phyloP scores from a whole-genome alignment of 371 early-diverging fungal genomes.

The Nematocida sp. region DNA sequence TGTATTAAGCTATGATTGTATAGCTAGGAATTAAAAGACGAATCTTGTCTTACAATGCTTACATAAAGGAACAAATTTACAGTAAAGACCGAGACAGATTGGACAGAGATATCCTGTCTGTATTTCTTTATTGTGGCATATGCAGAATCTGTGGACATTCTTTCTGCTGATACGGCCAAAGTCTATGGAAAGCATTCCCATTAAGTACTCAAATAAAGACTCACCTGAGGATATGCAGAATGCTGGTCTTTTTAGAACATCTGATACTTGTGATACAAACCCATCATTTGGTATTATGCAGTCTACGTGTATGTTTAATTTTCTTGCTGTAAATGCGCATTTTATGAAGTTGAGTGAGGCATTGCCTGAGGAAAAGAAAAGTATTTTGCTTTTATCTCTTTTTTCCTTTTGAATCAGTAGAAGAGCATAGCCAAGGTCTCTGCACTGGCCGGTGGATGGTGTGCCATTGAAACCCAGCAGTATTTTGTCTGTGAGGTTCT shows the following conservation, averaged over 20 bases:
- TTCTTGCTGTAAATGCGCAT: constrained; percentile 55
- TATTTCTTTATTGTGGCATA: constrained; percentile 66
- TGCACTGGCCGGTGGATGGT: background rate
- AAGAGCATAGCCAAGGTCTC: constrained; percentile 43
- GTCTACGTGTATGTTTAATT: constrained; percentile 35
- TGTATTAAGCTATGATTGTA: too few relatives aligned
- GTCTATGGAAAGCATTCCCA: constrained; percentile 17
- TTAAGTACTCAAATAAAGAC: constrained; percentile 37
- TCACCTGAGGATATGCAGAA: background rate
- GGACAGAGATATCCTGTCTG: constrained; percentile 67
- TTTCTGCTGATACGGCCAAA: background rate
- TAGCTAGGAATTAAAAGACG: constrained; percentile 14
- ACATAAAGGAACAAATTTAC: constrained; percentile 70
- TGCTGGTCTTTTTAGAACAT: constrained; percentile 13
- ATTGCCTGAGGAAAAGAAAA: constrained; percentile 41
- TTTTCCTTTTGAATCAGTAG: constrained; percentile 42
- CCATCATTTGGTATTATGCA: constrained; percentile 37
- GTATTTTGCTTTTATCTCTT: constrained; percentile 1
- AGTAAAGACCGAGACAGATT: constrained; percentile 69
- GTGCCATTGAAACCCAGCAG: background rate
- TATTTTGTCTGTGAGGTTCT: constrained; percentile 6
- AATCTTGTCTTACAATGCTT: constrained; percentile 69
- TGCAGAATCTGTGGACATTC: constrained; percentile 41
- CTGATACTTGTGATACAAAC: constrained; percentile 16
- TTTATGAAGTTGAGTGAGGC: constrained; percentile 38